A percentile compares a stretch with the other conserved stretches of the same genome.
Conservation (phyloP, 2,329 filamentous ascomycete species). For the Penicillium sp. region DNA sequence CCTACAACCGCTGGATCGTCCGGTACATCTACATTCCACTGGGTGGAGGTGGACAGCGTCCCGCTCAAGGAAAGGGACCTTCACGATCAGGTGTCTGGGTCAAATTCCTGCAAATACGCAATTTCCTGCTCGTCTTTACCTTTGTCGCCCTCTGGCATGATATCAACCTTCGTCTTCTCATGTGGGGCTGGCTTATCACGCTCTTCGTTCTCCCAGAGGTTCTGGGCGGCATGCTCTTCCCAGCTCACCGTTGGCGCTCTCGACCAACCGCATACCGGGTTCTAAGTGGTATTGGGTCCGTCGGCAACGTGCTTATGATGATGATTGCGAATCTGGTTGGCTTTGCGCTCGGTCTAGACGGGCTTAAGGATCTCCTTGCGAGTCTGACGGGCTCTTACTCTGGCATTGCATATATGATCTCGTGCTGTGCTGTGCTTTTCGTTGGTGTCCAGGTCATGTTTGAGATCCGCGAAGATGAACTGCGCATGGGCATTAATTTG, state of each 20-base stretch:
- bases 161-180: constrained; percentile 79
- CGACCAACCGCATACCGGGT: constrained; percentile 69
- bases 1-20: constrained; percentile 89
- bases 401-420: constrained; percentile 68
- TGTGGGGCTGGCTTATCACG: constrained; percentile 96
- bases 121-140: constrained; percentile 82
- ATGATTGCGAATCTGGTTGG: constrained; percentile 92
- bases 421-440: constrained; percentile 70
- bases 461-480: constrained; percentile 81
- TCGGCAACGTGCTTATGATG: constrained; percentile 87
- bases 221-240: constrained; percentile 66
- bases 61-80: constrained; percentile 39
- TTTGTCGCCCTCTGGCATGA: constrained; percentile 99
- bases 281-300: constrained; percentile 72
- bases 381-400: constrained; percentile 72
- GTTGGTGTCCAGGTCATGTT: constrained; percentile 93
- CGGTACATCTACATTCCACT: constrained; percentile 92
- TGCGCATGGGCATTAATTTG: constrained; percentile 71
- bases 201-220: constrained; percentile 91
- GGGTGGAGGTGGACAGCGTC: constrained; percentile 55
- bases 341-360: constrained; percentile 88
- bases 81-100: constrained; percentile 37
- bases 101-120: constrained; percentile 59
- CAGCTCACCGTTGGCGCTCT: constrained; percentile 63
- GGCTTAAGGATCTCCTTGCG: constrained; percentile 67